Evolutionary conservation across 495 filamentous ascomycete genomes (phyloP).

Genomic region (Umbilicaria muhlenbergii): DNA sequence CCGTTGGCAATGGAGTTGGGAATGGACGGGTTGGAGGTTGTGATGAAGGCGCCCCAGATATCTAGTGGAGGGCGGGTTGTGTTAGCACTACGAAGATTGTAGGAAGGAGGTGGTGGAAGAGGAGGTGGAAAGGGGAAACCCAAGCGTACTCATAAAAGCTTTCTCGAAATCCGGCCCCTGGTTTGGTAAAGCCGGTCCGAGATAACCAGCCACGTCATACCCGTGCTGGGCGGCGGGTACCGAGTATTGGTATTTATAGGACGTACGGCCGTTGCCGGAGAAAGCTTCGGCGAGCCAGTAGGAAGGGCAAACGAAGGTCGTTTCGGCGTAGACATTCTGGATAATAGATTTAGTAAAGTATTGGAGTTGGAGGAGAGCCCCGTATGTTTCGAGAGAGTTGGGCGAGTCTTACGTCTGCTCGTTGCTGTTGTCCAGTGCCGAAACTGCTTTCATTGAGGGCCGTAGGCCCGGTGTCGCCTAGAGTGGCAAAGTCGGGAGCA

Average conservation of each 20-base stretch:
- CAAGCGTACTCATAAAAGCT: conserved; percentile 16
- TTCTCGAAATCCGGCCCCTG: conserved; percentile 18
- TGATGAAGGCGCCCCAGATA: conserved; percentile 37
- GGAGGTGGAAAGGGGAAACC: neutral
- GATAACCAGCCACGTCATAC: conserved; percentile 35
- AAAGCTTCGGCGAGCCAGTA: conserved; percentile 51
- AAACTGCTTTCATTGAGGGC: conserved; percentile 30
- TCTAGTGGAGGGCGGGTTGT: too few species aligned
- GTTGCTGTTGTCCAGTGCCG: conserved; percentile 35
- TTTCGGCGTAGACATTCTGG: conserved; percentile 45
- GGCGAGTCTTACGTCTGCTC: conserved; percentile 20
- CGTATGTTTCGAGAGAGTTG: conserved; percentile 10
- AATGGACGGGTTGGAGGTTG: conserved; percentile 32
- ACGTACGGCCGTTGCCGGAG: conserved; percentile 16
- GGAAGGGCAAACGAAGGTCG: conserved; percentile 43
- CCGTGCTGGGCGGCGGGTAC: conserved; percentile 42
- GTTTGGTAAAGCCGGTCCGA: conserved; percentile 20
- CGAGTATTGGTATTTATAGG: conserved; percentile 49
- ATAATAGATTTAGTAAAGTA: conserved; percentile 9
- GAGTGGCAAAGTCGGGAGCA: conserved; percentile 24
- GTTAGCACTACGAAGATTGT: too few species aligned
- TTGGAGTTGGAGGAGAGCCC: conserved; percentile 13
- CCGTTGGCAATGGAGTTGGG: conserved; percentile 26
- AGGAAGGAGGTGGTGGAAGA: conserved; percentile 7
- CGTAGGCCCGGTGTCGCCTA: conserved; percentile 27